phyloP scores from a whole-genome alignment of 1,284 basidiomycete genomes.

The Laetiporus sulphureus region DNA sequence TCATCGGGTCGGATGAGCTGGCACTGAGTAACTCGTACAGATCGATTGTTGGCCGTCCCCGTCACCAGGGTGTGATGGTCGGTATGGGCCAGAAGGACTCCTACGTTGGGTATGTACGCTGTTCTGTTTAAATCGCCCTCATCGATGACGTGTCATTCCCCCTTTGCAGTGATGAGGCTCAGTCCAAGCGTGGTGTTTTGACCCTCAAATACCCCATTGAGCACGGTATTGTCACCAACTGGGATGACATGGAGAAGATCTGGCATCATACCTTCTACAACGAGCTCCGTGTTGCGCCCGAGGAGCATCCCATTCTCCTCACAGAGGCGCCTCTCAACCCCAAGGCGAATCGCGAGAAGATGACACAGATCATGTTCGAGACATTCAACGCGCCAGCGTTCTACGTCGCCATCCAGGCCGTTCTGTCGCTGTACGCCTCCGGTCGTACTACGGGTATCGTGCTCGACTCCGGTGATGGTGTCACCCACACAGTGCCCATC shows the following conservation, averaged over 20 bases:
- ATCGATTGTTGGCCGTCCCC: constrained; percentile 88
- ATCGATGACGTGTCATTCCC: neutral
- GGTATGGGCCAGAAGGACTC: constrained; percentile 87
- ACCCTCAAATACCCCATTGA: constrained; percentile 86
- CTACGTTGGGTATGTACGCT: constrained; percentile 64
- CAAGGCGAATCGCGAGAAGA: constrained; percentile 93
- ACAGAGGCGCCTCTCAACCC: constrained; percentile 94
- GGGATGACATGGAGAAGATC: constrained; percentile 96
- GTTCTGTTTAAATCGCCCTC: constrained; percentile 1
- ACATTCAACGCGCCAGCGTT: constrained; percentile 93
- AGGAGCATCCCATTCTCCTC: constrained; percentile 90
- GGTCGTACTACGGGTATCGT: constrained; percentile 93
- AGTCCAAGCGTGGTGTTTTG: constrained; percentile 93
- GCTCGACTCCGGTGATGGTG: constrained; percentile 91
- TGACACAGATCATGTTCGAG: constrained; percentile 98
- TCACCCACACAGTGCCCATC: constrained; percentile 90
- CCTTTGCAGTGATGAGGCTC: constrained; percentile 74
- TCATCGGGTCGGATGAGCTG: neutral
- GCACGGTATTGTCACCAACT: constrained; percentile 91
- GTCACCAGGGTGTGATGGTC: constrained; percentile 92
- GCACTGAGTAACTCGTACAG: constrained; percentile 28
- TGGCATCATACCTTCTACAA: constrained; percentile 93
- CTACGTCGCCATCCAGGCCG: constrained; percentile 92
- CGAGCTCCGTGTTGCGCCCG: constrained; percentile 78
- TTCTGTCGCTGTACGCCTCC: constrained; percentile 88